Conservation (phyloP, 306 rosid genomes). For the Corylus heterophylla region DNA sequence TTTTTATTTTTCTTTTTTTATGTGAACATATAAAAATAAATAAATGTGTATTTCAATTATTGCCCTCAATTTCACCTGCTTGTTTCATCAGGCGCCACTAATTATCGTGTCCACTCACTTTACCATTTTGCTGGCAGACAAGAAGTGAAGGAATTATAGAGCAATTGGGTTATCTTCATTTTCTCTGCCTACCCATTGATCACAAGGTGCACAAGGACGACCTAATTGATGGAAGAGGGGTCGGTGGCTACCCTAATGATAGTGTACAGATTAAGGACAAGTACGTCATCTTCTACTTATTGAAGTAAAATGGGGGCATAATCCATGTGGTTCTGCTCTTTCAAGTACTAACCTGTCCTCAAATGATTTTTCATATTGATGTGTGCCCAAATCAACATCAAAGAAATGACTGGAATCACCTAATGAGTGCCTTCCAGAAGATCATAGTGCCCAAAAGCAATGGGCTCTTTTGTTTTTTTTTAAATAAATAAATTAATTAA, state of each 20-base stretch:
- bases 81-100: slow-evolving; percentile 14
- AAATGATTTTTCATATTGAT: slow-evolving; percentile 8
- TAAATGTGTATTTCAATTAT: too few relatives aligned
- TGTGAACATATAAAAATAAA: too few relatives aligned
- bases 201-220: slow-evolving; percentile 24
- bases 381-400: slow-evolving; percentile 14
- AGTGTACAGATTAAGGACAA: background rate
- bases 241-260: slow-evolving; percentile 18
- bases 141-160: slow-evolving; percentile 39
- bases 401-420: slow-evolving; percentile 10
- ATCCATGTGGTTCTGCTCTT: slow-evolving; percentile 16
- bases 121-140: slow-evolving; percentile 51
- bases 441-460: background rate
- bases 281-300: slow-evolving; percentile 26
- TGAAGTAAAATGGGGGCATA: background rate
- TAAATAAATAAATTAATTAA: too few relatives aligned
- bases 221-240: slow-evolving; percentile 39
- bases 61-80: too few relatives aligned
- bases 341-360: slow-evolving; percentile 6
- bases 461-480: too few relatives aligned
- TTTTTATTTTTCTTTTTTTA: too few relatives aligned
- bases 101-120: slow-evolving; percentile 42
- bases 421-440: slow-evolving; percentile 8
- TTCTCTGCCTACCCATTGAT: slow-evolving; percentile 36
- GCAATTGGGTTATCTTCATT: slow-evolving; percentile 35